phyloP scores from a whole-genome alignment of 257 asterid species.

The Datura wrightii region DNA sequence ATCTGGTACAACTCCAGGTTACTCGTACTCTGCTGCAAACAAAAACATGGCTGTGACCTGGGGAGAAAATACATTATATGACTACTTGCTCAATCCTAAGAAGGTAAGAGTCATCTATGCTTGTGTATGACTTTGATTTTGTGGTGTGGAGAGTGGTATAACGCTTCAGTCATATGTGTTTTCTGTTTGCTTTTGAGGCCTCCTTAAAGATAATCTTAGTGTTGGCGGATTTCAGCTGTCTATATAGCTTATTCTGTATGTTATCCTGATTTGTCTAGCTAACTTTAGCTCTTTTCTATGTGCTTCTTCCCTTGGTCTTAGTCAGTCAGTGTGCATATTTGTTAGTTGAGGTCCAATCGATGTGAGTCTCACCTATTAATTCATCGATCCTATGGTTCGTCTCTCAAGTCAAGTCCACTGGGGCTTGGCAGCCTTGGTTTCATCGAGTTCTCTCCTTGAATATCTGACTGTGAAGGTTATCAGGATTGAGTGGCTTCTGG shows the following conservation, averaged over 20 bases:
- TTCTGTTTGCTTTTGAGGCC: neutral
- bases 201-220: neutral
- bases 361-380: neutral
- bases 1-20: constrained; percentile 93
- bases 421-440: neutral
- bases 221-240: neutral
- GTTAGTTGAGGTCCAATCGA: neutral
- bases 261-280: neutral
- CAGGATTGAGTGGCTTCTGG: neutral
- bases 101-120: constrained; percentile 53
- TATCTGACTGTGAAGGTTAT: neutral
- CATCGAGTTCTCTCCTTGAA: neutral
- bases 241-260: neutral
- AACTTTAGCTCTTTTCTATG: neutral
- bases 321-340: neutral
- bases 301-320: neutral
- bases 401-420: neutral
- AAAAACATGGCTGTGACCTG: constrained; percentile 86
- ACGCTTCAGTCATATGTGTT: neutral
- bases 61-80: constrained; percentile 91
- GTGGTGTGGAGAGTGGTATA: neutral
- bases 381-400: neutral
- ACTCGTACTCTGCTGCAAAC: constrained; percentile 91
- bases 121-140: neutral
- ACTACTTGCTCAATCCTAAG: constrained; percentile 90